These are phyloP conservation scores for Thozetella sp. DNA, from an alignment of 495 filamentous ascomycete genomes.

Conservation along the genomic window DNA sequence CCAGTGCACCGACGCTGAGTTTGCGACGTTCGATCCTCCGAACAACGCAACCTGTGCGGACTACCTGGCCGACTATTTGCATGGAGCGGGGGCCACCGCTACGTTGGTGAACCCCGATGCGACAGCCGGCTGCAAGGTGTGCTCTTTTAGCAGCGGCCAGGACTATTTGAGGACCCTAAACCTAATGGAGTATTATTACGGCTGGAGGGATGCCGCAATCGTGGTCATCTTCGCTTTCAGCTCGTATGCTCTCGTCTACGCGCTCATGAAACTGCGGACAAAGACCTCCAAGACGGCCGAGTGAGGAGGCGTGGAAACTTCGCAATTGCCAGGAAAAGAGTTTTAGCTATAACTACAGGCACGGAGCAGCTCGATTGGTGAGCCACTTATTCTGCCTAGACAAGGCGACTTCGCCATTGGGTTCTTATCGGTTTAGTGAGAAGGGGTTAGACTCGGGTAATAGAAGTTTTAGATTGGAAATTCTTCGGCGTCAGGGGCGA, in stretches of 20 bases:
- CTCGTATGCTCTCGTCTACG: constrained; percentile 26
- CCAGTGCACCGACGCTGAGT: constrained; percentile 14
- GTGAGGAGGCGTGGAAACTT: too few relatives aligned
- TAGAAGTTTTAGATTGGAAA: too few relatives aligned
- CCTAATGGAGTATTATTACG: constrained; percentile 42
- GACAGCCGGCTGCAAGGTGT: constrained; percentile 58
- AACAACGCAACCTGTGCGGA: constrained; percentile 22
- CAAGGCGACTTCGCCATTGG: too few relatives aligned
- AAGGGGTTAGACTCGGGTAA: too few relatives aligned
- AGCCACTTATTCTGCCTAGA: too few relatives aligned
- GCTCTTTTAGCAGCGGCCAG: constrained; percentile 58
- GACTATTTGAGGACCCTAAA: constrained; percentile 47
- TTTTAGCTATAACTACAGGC: too few relatives aligned
- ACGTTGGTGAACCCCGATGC: constrained; percentile 42
- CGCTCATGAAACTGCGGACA: constrained; percentile 28
- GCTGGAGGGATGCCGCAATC: constrained; percentile 65
- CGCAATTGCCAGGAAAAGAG: too few relatives aligned
- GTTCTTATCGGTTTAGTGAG: too few relatives aligned
- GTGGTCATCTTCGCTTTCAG: constrained; percentile 29
- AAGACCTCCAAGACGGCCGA: constrained; percentile 31
- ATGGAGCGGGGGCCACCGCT: constrained; percentile 21
- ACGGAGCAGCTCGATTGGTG: too few relatives aligned
- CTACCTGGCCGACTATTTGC: constrained; percentile 24
- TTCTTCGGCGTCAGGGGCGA: too few relatives aligned
- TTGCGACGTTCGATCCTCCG: constrained; percentile 20